phyloP scores from a whole-genome alignment of 495 filamentous ascomycete species.

The Aspergillus kassunensis region DNA sequence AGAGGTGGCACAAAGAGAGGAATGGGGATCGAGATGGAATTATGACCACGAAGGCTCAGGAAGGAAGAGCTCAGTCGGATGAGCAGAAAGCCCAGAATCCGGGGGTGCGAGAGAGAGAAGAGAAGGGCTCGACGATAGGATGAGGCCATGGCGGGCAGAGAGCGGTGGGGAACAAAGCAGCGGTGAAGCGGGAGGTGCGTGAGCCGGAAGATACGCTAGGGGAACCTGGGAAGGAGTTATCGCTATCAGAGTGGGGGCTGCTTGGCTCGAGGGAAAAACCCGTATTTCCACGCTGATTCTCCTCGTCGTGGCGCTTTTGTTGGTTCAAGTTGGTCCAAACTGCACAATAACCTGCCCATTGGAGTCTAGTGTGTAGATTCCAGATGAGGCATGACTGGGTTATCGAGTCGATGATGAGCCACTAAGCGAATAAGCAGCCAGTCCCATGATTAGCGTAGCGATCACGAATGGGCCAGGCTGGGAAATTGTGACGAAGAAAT shows the following conservation, averaged over 20 bases:
- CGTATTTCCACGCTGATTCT: conserved; percentile 6
- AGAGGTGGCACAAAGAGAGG: conserved; percentile 18
- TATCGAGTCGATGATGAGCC: conserved; percentile 4
- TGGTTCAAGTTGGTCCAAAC: conserved; percentile 12
- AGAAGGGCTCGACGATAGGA: conserved; percentile 19
- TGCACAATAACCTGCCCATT: too few species aligned
- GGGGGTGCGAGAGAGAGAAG: conserved; percentile 22
- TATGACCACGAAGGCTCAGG: conserved; percentile 21
- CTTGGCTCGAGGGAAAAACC: conserved; percentile 7
- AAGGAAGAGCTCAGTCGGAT: conserved; percentile 22
- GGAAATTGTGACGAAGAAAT: conserved; percentile 7
- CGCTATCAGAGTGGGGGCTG: conserved; percentile 26
- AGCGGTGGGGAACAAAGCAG: conserved; percentile 45
- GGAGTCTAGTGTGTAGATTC: conserved; percentile 2
- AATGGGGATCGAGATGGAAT: conserved; percentile 11
- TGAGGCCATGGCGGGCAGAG: conserved; percentile 32
- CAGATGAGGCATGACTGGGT: neutral
- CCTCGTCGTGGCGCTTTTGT: neutral
- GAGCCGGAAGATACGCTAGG: conserved; percentile 39
- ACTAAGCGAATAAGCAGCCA: conserved; percentile 9
- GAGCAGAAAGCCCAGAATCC: conserved; percentile 29
- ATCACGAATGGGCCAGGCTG: conserved; percentile 9
- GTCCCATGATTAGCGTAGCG: conserved; percentile 19
- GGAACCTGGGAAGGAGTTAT: conserved; percentile 27
- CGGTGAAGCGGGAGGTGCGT: conserved; percentile 38